Evolutionary conservation across 441 rosid genomes (phyloP).

Genomic region (Adansonia gregorii): DNA sequence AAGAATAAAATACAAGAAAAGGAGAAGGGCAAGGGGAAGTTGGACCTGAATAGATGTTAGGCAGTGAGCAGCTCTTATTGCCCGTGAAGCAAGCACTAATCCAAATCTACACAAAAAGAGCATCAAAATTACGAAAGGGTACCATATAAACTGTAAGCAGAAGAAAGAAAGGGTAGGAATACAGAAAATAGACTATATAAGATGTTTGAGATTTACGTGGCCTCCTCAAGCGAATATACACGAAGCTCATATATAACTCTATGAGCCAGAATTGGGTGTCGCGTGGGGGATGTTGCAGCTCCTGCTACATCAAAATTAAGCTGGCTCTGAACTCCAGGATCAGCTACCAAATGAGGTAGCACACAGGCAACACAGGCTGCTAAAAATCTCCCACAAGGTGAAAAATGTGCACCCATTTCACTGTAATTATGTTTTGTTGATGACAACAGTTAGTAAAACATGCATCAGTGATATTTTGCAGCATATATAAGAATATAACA

Average conservation of each 20-base stretch:
- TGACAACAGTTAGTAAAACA: constrained; percentile 15
- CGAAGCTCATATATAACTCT: constrained; percentile 95
- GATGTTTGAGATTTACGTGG: constrained; percentile 59
- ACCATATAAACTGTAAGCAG: not conserved
- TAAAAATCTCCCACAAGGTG: constrained; percentile 93
- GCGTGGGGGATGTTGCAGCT: constrained; percentile 84
- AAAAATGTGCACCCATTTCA: constrained; percentile 99
- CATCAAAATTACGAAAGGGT: constrained; percentile 16
- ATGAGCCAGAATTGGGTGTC: constrained; percentile 89
- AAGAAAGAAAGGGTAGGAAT: not conserved
- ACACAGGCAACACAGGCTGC: constrained; percentile 97
- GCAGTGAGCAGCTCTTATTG: constrained; percentile 96
- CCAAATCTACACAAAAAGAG: constrained; percentile 64
- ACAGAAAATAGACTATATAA: constrained; percentile 9
- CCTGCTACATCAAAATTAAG: constrained; percentile 62
- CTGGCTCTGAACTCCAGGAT: constrained; percentile 61
- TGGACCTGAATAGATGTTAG: constrained; percentile 95
- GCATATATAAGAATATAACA: constrained; percentile 1
- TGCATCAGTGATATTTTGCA: constrained; percentile 1
- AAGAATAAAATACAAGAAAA: not conserved
- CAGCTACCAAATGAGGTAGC: constrained; percentile 81
- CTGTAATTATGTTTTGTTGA: constrained; percentile 49
- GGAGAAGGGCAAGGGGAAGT: constrained; percentile 26
- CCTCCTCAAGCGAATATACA: constrained; percentile 91
- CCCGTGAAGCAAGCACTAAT: constrained; percentile 79